These are phyloP conservation scores for Kregervanrija pseudodelftensis DNA, from an alignment of 805 yeast genomes.

Conservation along the genomic window DNA sequence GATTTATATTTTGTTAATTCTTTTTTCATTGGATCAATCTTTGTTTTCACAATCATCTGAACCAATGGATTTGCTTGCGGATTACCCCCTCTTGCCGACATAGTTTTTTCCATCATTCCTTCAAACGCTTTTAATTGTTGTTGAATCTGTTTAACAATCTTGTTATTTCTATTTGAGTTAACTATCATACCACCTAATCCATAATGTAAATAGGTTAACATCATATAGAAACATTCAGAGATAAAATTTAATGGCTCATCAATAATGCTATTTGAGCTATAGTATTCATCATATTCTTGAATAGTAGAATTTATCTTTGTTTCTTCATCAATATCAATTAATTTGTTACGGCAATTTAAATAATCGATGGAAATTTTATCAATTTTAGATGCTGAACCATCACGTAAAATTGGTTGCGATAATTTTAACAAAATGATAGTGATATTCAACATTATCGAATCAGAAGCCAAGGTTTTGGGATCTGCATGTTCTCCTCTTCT, in stretches of 20 bases:
- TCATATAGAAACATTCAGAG: constrained; percentile 81
- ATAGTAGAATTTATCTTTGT: constrained; percentile 75
- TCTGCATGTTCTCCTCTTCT: constrained; percentile 83
- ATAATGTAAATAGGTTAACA: constrained; percentile 74
- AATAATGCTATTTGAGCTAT: constrained; percentile 32
- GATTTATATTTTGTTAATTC: constrained; percentile 32
- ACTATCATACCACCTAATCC: constrained; percentile 78
- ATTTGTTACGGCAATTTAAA: constrained; percentile 41
- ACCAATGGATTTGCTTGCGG: constrained; percentile 21
- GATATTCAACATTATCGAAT: constrained; percentile 78
- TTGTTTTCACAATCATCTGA: constrained; percentile 21
- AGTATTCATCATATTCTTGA: constrained; percentile 58
- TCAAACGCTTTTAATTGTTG: constrained; percentile 50
- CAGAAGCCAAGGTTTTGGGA: constrained; percentile 56
- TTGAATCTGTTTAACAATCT: constrained; percentile 40
- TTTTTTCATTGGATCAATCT: constrained; percentile 26
- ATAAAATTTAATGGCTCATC: constrained; percentile 54
- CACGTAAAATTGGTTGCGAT: constrained; percentile 73
- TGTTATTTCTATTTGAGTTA: constrained; percentile 46
- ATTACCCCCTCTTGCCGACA: constrained; percentile 3
- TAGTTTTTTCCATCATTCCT: constrained; percentile 23
- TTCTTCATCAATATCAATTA: constrained; percentile 69
- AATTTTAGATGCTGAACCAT: constrained; percentile 50
- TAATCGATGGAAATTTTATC: constrained; percentile 73
- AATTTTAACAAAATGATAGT: constrained; percentile 59